Percentiles rank a stretch among this genome's conserved stretches.
Conservation (phyloP, 163 green algal species). For the Smithsoniella earleae region DNA sequence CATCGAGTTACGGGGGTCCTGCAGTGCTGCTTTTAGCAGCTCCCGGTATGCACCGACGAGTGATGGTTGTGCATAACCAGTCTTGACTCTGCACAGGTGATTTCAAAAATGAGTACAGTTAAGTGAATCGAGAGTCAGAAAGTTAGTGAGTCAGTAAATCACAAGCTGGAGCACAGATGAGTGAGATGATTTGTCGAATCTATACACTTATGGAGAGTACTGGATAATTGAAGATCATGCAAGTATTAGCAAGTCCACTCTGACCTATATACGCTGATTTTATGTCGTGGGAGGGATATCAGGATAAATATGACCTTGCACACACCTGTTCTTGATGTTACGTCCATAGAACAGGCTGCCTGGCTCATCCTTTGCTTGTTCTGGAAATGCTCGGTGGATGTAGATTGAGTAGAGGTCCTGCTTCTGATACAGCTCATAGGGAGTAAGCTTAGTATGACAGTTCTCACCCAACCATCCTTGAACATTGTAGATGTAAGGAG, state of each 20-base stretch:
- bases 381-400: background rate
- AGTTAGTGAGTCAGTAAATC: no score
- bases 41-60: background rate
- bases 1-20: conserved; percentile 41
- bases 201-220: no score
- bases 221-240: no score
- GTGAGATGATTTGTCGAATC: no score
- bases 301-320: no score
- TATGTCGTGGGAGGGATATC: no score
- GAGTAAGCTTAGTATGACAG: background rate
- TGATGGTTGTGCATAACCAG: background rate
- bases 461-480: background rate
- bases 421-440: background rate
- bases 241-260: no score
- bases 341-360: background rate
- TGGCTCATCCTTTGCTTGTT: background rate
- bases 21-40: conserved; percentile 44
- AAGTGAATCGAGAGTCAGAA: no score
- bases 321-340: background rate
- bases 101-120: no score
- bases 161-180: no score
- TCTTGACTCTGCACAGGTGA: background rate
- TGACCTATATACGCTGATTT: no score
- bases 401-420: conserved; percentile 20
- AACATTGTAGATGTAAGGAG: background rate